Evolutionary conservation across 2,329 filamentous ascomycete genomes (phyloP), one percentile per base, ranked within the genome.

Genomic region (Fusarium lyarnte): DNA sequence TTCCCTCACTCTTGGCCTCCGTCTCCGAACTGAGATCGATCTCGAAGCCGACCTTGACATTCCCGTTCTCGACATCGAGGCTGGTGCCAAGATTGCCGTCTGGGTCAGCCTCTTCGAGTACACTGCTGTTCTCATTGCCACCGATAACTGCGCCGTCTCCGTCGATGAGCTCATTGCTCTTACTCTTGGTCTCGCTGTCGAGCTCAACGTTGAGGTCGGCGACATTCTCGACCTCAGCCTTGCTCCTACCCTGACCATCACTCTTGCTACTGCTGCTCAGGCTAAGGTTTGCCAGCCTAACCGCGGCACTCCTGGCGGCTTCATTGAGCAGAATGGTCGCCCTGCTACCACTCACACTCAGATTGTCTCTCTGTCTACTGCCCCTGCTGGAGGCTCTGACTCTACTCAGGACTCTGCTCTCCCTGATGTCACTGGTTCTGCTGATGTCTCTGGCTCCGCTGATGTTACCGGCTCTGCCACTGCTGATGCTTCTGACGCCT

Each of bases 101-200:
- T 89, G 83, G 76, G 84, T 84, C 63, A 86, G 89, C 79, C 77
- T 90, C 11, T 82, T 87, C n/a, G 85, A 89, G 73, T 87, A 89
- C 77, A 82, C 84, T 63, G 81, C 82, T 67, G 77, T 80, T 59
- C 80, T 86, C 59, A 81, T 82, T 54, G 76, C 73, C 39, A 81
- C 79, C 9, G 76, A 79, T 14, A 57, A 72, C 51, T 86, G 84
- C 74, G 80, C 77, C 29, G 72, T 85, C 23, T 74, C 75, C 19
- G 57, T 74, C 11, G 46, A 61, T 13, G 74, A 74, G 39, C 55
- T 71, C n/a, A 74, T 76, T 49, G 69, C 69, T 27, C 75, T 78
- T 1, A 72, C 63, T 23, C 73, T 76, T 25, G 76, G 76, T 49
- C 51, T 78, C n/a, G 71, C 69, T 46, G 65, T 78, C 16, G 66